Evolutionary conservation across 352 stramenopile species (phyloP), one percentile per base, ranked within the genome.

Genomic region (Globisporangium yorkense): DNA sequence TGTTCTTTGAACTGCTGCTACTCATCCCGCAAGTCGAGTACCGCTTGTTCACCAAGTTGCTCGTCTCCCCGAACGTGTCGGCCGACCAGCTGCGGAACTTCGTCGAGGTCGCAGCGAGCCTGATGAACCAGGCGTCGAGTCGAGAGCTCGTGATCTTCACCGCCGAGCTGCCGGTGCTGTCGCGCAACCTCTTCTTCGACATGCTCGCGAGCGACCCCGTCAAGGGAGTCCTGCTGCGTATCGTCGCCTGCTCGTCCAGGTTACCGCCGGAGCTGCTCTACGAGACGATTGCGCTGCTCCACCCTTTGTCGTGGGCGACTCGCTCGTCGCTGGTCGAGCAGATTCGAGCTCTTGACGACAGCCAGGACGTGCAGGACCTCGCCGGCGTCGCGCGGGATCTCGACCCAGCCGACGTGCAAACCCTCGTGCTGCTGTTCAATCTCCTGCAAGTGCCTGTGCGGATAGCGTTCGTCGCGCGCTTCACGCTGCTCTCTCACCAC

Each of bases 61-160:
- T 88, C 43, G 72, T 77, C 0, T 87, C 72, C 2, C 52, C 63
- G 35, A 68, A 87, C 40, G 67, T 88, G n/a, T 74, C 46, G 7
- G 31, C 59, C 1, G 31, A 68, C 0, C 70, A 87, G 29, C 58
- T 88, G 5, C 44, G 77, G 31, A 50, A 59, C 2, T 77, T 89
- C 37, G 57, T 85, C 15, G 70, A 71, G 2, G 71, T 89, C 31
- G 74, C 75, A 0, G 72, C 73, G 9, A 76, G 77, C 21, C 77
- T 89, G 66, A 86, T 84, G 77, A 89, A 88, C 55, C 77, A 89
- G 50, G 80, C 80, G 2, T 80, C 75, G 9, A 87, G 71, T 18
- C 74, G 80, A 35, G 80, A 88, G 43, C 66, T 87, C 16, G 68
- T 84, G 13, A 82, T 77, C 29, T 88, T 88, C 51, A 62, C 75